These are phyloP conservation scores for Sporothrix luriei DNA, from an alignment of 2,329 filamentous ascomycete species.

Conservation along the genomic window DNA sequence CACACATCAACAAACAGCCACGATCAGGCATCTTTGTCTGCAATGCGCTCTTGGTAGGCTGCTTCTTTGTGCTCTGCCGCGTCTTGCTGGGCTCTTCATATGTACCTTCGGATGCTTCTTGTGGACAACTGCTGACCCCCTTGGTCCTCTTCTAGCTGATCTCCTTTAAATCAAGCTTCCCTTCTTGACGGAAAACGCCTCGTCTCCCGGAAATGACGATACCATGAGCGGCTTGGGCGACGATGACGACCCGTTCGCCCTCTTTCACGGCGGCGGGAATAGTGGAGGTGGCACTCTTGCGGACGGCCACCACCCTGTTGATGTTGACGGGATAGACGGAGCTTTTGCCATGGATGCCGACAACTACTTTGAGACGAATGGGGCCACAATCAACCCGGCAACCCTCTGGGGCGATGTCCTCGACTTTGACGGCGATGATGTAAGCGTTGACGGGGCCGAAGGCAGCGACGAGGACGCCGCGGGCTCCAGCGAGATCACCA, in stretches of 20 bases:
- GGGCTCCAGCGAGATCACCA: too few relatives aligned
- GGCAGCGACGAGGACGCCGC: not conserved
- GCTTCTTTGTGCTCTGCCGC: not conserved
- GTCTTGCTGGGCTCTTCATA: not conserved
- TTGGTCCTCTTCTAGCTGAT: not conserved
- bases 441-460: not conserved
- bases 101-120: not conserved
- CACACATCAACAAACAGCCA: not conserved
- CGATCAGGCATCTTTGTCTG: not conserved
- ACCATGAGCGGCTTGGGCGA: slow-evolving; percentile 23
- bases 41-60: slow-evolving; percentile 6
- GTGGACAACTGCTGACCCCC: not conserved
- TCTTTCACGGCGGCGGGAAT: slow-evolving; percentile 3
- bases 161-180: not conserved
- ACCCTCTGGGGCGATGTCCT: slow-evolving; percentile 13
- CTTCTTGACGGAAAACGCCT: not conserved
- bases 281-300: not conserved
- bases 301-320: not conserved
- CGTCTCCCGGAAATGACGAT: not conserved
- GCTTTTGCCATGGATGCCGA: slow-evolving; percentile 19
- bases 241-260: slow-evolving; percentile 24
- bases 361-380: slow-evolving; percentile 4
- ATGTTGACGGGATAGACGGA: not conserved
- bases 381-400: not conserved
- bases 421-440: slow-evolving; percentile 7